phyloP scores from a whole-genome alignment of 1,284 basidiomycete species.

The Apiotrichum domesticum region DNA sequence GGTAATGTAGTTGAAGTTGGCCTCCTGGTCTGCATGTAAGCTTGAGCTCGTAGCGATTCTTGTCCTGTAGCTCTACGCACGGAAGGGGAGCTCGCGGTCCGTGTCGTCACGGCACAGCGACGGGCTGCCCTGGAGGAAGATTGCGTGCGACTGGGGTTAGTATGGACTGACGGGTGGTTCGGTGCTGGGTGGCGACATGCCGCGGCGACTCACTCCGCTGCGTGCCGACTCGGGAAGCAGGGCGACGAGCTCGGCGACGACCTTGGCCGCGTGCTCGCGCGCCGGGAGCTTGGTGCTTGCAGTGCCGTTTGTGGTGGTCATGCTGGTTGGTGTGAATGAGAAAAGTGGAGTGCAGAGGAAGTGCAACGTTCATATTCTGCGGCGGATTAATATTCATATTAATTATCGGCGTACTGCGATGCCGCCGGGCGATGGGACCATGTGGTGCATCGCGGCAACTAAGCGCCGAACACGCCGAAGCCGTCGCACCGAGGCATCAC shows the following conservation, averaged over 20 bases:
- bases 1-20: slow-evolving; percentile 81
- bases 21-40: slow-evolving; percentile 54
- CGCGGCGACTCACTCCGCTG: slow-evolving; percentile 21
- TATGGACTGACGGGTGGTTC: no score
- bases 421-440: no score
- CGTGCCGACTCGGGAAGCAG: slow-evolving; percentile 25
- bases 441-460: no score
- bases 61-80: slow-evolving; percentile 40
- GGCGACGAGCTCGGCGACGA: slow-evolving; percentile 31
- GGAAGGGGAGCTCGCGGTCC: slow-evolving; percentile 74
- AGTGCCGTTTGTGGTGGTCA: slow-evolving; percentile 4
- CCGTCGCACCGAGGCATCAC: no score
- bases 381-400: no score
- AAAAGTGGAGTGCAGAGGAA: no score
- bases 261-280: slow-evolving; percentile 37
- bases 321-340: neutral
- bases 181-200: neutral
- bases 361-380: no score
- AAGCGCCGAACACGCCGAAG: no score
- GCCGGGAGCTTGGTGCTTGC: slow-evolving; percentile 32
- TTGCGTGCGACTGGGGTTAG: slow-evolving; percentile 26
- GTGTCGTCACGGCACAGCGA: slow-evolving; percentile 74
- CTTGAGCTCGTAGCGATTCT: neutral
- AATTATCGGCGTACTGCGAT: no score
- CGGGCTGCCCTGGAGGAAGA: slow-evolving; percentile 47